Base-by-base conservation (phyloP, 441 rosid genomes). In the Erodium texanum region DNA sequence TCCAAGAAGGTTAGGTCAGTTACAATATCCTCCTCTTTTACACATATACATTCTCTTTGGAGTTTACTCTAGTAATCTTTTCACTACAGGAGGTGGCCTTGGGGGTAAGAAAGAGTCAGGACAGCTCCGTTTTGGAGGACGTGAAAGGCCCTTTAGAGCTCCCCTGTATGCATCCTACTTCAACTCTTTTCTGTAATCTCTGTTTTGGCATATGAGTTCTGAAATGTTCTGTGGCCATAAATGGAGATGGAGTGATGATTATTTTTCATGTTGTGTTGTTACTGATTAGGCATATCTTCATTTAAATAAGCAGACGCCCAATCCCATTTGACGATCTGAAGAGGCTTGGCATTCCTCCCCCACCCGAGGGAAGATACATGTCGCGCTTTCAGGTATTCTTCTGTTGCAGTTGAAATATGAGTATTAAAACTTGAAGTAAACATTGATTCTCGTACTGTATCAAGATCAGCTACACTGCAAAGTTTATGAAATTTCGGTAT, bases 31-130 rank as follows among this genome's bases (percentile, higher is more conserved):
- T 73, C 48, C 62, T 79, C 29, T 70, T 6, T 69, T 14, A 29
- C 38, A 16, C 18, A 6, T 18, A n/a, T n/a, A n/a, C 66, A 45
- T 52, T 69, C 24, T 20, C n/a, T 7, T 32, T 64, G 29, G 43
- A 41, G 64, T 45, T 24, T 27, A 20, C 43, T 63, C 20, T 23
- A 54, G 8, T 1, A 1, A 61, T 54, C 61, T 50, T 66, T 63
- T 34, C 34, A 10, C 45, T 67, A 66, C 79, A 91, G 99, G 97
- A 75, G 97, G 99, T 8, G 99, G 96, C 54, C 93, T 91, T 71
- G 97, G 99, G 77, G 99, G 97, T 59, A 86, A 78, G 81, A 89
- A 89, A 71, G 99, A 93, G 79, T 91, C 95, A 1, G 97, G 95
- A 23, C 99, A 91, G 73, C 96, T 93, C 78, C 87, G 96, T 54